Conservation (phyloP, 805 yeast genomes). For the Starmerella cellae region DNA sequence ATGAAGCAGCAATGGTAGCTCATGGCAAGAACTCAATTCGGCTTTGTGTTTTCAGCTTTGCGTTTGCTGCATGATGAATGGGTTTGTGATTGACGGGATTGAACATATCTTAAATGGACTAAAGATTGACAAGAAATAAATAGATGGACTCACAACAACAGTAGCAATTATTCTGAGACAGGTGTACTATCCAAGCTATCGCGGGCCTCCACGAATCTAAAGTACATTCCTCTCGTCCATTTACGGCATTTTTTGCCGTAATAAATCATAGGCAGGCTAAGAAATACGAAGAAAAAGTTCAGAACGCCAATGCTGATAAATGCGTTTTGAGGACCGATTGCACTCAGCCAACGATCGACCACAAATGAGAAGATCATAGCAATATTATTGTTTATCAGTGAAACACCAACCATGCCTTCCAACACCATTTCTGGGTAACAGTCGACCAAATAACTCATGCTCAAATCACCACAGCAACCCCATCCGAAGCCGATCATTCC, state of each 20-base stretch:
- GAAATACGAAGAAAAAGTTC: constrained; percentile 32
- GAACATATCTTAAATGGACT: too few relatives aligned
- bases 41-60: too few relatives aligned
- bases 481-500: constrained; percentile 44
- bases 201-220: constrained; percentile 22
- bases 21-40: too few relatives aligned
- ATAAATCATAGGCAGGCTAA: constrained; percentile 32
- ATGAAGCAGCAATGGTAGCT: too few relatives aligned
- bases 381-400: constrained; percentile 38
- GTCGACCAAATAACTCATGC: constrained; percentile 45
- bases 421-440: constrained; percentile 42
- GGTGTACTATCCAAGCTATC: constrained; percentile 17
- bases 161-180: too few relatives aligned
- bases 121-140: too few relatives aligned
- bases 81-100: too few relatives aligned
- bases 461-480: constrained; percentile 36
- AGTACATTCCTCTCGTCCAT: constrained; percentile 21
- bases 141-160: too few relatives aligned
- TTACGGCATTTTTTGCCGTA: constrained; percentile 32
- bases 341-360: constrained; percentile 45
- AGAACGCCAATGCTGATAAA: constrained; percentile 42
- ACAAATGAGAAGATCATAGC: constrained; percentile 39
- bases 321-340: constrained; percentile 42
- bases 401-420: constrained; percentile 44
- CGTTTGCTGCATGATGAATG: too few relatives aligned